Base-by-base conservation (phyloP, 352 stramenopile species). In the Globisporangium acanthophoron region DNA sequence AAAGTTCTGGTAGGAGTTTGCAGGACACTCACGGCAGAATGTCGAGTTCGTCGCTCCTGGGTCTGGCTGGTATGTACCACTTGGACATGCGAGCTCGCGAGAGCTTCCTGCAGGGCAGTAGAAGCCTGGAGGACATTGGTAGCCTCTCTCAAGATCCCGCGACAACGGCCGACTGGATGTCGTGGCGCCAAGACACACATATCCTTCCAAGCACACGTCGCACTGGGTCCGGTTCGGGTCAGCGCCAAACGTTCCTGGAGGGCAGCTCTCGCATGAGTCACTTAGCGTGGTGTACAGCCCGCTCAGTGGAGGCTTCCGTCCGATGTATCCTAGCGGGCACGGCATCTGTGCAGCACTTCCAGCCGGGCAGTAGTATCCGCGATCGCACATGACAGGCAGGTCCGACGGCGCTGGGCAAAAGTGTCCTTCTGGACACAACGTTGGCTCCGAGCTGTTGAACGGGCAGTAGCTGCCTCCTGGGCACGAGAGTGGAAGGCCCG, bases 141-240 rank as follows among this genome's bases (percentile, higher is more conserved):
- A 97, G 0, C 92, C 92, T n/a, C 67, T 69, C 44, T 98, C 85
- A n/a, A 65, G 37, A 8, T 75, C 67, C 43, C 67, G 67, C 24
- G 74, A 80, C 7, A 65, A 44, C 0, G 91, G 91, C 5, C 65
- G 67, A 7, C 67, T 83, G 1, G 85, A 83, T 5, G 67, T 82
- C 0, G 85, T 93, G 2, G 59, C 82, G 15, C 78, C 79, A 5
- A 96, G 63, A 65, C 89, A 98, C 7, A 97, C 84, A 61, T 85
- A 97, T 3, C 91, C 90, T 64, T 85, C 72, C 1, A 78, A 55
- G 61, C 92, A 96, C 5, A 62, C 47, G 0, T 77, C 71, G 50
- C 92, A 97, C 18, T 54, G 67, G 3, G 80, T 78, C 47, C 90
- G 87, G 54, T 91, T 82, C 5, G 80, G 69, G 44, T 97, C 89